phyloP scores from a whole-genome alignment of 2,329 filamentous ascomycete genomes.

The Penicillium expansum region DNA sequence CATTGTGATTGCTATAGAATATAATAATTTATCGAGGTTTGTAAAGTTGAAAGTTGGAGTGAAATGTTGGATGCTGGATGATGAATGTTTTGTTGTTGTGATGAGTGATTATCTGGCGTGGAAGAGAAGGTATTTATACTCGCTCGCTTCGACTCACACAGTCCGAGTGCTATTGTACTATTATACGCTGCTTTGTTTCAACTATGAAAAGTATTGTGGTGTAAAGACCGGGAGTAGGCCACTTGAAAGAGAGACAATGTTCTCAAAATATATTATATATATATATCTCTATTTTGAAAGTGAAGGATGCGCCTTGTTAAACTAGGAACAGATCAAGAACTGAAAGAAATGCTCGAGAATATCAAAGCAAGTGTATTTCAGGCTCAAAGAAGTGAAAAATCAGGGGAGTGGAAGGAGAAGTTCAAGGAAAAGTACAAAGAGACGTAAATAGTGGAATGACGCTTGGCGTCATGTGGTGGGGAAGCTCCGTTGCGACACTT shows the following conservation, averaged over 20 bases:
- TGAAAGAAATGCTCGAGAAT: not conserved
- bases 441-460: conserved; percentile 4
- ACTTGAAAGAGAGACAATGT: not conserved
- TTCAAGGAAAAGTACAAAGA: conserved; percentile 2
- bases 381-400: not conserved
- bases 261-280: not conserved
- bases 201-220: not conserved
- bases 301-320: not conserved
- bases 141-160: too few species aligned
- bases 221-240: not conserved
- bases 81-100: not conserved
- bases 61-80: not conserved
- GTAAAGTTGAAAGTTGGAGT: not conserved
- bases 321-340: too few species aligned
- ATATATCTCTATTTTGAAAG: not conserved
- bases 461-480: conserved; percentile 30
- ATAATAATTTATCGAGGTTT: not conserved
- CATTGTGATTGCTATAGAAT: not conserved
- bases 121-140: not conserved
- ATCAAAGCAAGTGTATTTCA: not conserved
- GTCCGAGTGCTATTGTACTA: not conserved
- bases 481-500: conserved; percentile 19
- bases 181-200: not conserved
- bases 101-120: not conserved
- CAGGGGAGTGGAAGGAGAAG: not conserved